Evolutionary conservation across 1,139 yeast species (phyloP), one percentile per base, ranked within the genome.

Genomic region (Saccharomyces pastorianus): DNA sequence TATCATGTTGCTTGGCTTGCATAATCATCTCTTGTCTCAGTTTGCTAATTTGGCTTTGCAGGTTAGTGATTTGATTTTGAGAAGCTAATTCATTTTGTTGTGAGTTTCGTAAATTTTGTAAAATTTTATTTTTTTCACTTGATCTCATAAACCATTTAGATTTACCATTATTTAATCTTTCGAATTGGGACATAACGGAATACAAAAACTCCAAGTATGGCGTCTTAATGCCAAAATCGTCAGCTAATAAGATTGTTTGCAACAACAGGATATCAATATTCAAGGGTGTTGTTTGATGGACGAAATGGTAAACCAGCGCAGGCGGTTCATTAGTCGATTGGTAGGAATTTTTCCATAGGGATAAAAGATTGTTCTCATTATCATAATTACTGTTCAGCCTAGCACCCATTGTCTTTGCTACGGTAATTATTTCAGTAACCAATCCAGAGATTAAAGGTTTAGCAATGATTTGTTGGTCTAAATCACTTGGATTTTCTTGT

Each of bases 161-260:
- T 57, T 59, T 66, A 47, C 75, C 76, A 60, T 55, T 61, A 55
- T 83, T 85, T 51, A 83, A 68, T 59, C 77, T 80, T 54, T 76
- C 77, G 55, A 77, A 78, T 66, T 87, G 95, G 61, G 88, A 83
- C 76, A 88, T 75, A 56, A 85, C 80, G 2, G 96, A 89, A 67
- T 88, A 90, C 56, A 88, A 73, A 64, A 88, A 88, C 71, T 90
- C 97, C 69, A 90, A 76, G 67, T 90, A 90, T 2, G 97, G 96
- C 0, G 96, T 88, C 67, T 88, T 84, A 53, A 89, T 83, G 48
- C 87, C 84, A 65, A 81, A 80, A 68, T 89, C 96, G 71, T 89
- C 96, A 17, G 95, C 96, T 56, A 89, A 74, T 54, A 90, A 74
- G 56, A 90, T 90, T 3, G 96, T 96, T 67, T 89, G 95, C 57